phyloP scores from a whole-genome alignment of 2,329 filamentous ascomycete genomes.

The Trichoderma guizhouense region DNA sequence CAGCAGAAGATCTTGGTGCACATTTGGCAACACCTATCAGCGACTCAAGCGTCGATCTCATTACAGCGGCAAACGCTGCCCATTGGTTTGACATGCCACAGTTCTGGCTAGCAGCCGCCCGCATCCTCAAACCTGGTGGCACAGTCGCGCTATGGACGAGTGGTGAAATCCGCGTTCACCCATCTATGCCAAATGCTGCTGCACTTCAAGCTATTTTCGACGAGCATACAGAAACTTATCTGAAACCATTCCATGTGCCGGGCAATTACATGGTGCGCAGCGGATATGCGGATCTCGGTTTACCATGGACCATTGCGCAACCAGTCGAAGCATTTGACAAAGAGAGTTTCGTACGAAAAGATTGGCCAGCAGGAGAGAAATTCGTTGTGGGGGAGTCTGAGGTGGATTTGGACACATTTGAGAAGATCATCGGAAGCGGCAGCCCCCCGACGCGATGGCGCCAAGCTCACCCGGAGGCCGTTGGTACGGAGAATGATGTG shows the following conservation, averaged over 20 bases:
- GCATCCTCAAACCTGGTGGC: conserved; percentile 49
- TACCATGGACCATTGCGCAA: not conserved
- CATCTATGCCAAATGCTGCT: not conserved
- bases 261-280: not conserved
- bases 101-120: conserved; percentile 48
- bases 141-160: conserved; percentile 51
- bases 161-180: conserved; percentile 20
- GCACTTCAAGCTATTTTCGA: not conserved
- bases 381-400: not conserved
- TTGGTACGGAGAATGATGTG: not conserved
- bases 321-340: not conserved
- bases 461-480: not conserved
- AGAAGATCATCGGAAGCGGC: not conserved
- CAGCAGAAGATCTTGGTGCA: not conserved
- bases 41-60: not conserved
- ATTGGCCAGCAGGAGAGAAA: not conserved
- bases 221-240: not conserved
- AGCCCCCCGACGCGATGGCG: not conserved
- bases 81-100: conserved; percentile 56
- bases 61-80: conserved; percentile 41
- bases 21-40: not conserved
- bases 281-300: not conserved
- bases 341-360: not conserved
- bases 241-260: not conserved
- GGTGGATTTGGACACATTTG: not conserved